Percentiles rank a stretch among this genome's conserved stretches.
phyloP scores from a whole-genome alignment of 768 basidiomycete species.

The Sporobolomyces roseus region DNA sequence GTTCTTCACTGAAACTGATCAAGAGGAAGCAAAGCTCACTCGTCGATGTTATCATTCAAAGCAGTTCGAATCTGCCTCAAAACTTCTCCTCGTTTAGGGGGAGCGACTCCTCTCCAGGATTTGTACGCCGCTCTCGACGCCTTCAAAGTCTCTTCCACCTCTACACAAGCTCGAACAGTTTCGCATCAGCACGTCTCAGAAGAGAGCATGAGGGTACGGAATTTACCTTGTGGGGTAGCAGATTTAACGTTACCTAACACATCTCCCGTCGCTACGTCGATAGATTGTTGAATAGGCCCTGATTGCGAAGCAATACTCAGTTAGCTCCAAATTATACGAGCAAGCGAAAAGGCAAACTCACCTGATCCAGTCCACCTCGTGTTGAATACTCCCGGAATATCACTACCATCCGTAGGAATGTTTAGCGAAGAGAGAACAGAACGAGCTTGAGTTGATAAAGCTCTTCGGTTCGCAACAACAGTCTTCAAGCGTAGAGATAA shows the following conservation, averaged over 20 bases:
- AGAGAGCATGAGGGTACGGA: background rate
- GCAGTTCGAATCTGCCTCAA: conserved; percentile 75
- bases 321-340: background rate
- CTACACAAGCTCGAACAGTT: too few relatives aligned
- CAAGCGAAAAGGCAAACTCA: background rate
- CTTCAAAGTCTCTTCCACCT: conserved; percentile 65
- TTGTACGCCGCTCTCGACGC: conserved; percentile 70
- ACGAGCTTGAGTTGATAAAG: background rate
- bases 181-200: conserved; percentile 15
- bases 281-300: conserved; percentile 66
- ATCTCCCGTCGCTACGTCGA: conserved; percentile 85
- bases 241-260: conserved; percentile 58
- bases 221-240: conserved; percentile 56
- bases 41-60: conserved; percentile 21
- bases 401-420: conserved; percentile 13
- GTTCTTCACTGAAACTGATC: too few relatives aligned
- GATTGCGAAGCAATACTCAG: background rate
- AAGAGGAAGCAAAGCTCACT: conserved; percentile 28
- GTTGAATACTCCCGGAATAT: conserved; percentile 24
- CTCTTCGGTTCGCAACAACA: too few relatives aligned
- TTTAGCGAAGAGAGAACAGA: conserved; percentile 8
- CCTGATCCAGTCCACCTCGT: conserved; percentile 24
- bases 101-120: conserved; percentile 70
- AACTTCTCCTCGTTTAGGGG: conserved; percentile 82
- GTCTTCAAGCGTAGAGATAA: background rate